phyloP scores from a whole-genome alignment of 129 eudicot genomes.

The Pulicaria dysenterica region DNA sequence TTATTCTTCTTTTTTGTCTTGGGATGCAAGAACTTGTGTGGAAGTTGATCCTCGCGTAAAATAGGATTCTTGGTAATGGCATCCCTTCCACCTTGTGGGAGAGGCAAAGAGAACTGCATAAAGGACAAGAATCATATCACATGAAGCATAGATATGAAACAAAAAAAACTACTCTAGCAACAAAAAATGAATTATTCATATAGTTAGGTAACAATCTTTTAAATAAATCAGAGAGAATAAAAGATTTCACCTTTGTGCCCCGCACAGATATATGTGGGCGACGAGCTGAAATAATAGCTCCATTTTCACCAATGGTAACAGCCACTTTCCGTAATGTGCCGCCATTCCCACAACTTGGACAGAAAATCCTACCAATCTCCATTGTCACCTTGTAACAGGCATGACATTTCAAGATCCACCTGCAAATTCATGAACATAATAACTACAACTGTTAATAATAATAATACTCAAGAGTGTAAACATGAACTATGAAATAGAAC shows the following conservation, averaged over 20 bases:
- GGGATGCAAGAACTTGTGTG: conserved; percentile 67
- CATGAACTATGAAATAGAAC: background rate
- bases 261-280: conserved; percentile 76
- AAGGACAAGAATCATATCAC: background rate
- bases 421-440: conserved; percentile 23
- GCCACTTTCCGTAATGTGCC: conserved; percentile 95
- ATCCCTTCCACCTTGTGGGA: conserved; percentile 93
- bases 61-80: conserved; percentile 87
- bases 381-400: conserved; percentile 92
- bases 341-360: conserved; percentile 95
- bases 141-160: background rate
- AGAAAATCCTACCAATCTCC: conserved; percentile 80
- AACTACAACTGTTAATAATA: no score
- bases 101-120: conserved; percentile 90
- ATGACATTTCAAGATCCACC: conserved; percentile 97
- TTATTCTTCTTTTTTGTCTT: conserved; percentile 82
- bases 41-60: conserved; percentile 92
- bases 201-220: no score
- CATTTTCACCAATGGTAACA: conserved; percentile 95
- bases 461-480: no score
- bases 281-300: conserved; percentile 74
- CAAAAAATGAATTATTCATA: background rate
- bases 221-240: no score
- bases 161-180: background rate
- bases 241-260: conserved; percentile 71